Evolutionary conservation across 352 stramenopile species (phyloP).

Genomic region (Phytophthora kernoviae): DNA sequence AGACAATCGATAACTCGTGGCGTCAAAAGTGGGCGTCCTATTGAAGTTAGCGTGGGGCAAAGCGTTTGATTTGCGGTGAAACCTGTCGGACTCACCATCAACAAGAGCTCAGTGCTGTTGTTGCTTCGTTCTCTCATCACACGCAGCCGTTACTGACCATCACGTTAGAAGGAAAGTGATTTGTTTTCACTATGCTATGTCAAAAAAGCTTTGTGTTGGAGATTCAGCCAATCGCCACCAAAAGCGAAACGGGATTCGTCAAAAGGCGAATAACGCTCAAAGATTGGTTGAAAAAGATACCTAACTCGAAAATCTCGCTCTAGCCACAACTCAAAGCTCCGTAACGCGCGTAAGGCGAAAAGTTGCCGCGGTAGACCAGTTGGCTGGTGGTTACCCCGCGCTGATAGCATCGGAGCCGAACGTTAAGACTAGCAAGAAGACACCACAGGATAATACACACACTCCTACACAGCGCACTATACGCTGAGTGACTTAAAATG

Average conservation of each 20-base stretch:
- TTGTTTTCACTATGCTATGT: not conserved
- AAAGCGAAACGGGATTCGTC: slow-evolving; percentile 15
- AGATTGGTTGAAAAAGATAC: slow-evolving; percentile 28
- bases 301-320: slow-evolving; percentile 21
- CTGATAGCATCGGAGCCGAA: not conserved
- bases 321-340: slow-evolving; percentile 7
- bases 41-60: not conserved
- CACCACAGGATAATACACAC: not conserved
- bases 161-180: not conserved
- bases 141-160: not conserved
- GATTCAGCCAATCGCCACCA: not conserved
- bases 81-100: not conserved
- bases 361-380: slow-evolving; percentile 27
- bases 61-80: not conserved
- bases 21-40: not conserved
- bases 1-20: not conserved
- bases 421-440: not conserved
- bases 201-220: not conserved
- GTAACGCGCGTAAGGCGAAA: slow-evolving; percentile 27
- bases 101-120: not conserved
- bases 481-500: slow-evolving; percentile 20
- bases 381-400: slow-evolving; percentile 12
- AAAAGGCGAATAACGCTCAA: slow-evolving; percentile 5
- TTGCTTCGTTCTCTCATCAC: not conserved
- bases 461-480: no score